A percentile compares a stretch with the other conserved stretches of the same genome.
These are phyloP conservation scores for Fraxinus albicans DNA, from an alignment of 305 asterid genomes.

Conservation along the genomic window DNA sequence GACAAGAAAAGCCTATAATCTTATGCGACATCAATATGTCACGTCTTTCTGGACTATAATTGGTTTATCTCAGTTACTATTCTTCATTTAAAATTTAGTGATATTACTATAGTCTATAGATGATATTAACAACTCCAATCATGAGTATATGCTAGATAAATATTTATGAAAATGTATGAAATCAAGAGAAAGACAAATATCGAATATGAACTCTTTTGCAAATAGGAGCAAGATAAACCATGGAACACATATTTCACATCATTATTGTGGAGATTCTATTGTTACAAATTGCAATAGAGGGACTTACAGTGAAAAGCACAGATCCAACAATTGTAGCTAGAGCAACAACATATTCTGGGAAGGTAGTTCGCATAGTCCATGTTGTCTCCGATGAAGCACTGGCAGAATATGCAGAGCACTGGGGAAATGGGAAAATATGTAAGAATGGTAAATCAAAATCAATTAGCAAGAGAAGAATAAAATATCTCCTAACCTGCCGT, in stretches of 20 bases:
- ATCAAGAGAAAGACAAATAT: constrained; percentile 9
- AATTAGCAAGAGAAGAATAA: constrained; percentile 11
- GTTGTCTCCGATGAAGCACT: constrained; percentile 84
- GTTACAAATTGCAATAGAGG: constrained; percentile 22
- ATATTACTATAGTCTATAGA: neutral
- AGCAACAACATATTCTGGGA: constrained; percentile 97
- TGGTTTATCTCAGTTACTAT: neutral
- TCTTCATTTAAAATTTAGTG: neutral
- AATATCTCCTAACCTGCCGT: constrained; percentile 53
- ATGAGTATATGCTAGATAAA: neutral
- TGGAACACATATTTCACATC: neutral
- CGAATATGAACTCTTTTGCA: neutral
- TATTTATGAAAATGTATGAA: constrained; percentile 9
- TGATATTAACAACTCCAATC: constrained; percentile 2
- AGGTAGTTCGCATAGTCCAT: constrained; percentile 90
- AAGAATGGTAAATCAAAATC: constrained; percentile 6
- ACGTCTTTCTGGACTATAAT: constrained; percentile 14
- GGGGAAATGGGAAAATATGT: constrained; percentile 24
- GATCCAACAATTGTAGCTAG: constrained; percentile 95
- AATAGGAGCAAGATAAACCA: neutral
- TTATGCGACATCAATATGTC: neutral
- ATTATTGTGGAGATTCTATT: neutral
- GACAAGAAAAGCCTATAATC: neutral
- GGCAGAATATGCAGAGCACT: constrained; percentile 89
- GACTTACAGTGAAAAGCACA: constrained; percentile 82